These are phyloP conservation scores for Neonothopanus nambi DNA, from an alignment of 1,284 basidiomycete genomes.

Conservation along the genomic window DNA sequence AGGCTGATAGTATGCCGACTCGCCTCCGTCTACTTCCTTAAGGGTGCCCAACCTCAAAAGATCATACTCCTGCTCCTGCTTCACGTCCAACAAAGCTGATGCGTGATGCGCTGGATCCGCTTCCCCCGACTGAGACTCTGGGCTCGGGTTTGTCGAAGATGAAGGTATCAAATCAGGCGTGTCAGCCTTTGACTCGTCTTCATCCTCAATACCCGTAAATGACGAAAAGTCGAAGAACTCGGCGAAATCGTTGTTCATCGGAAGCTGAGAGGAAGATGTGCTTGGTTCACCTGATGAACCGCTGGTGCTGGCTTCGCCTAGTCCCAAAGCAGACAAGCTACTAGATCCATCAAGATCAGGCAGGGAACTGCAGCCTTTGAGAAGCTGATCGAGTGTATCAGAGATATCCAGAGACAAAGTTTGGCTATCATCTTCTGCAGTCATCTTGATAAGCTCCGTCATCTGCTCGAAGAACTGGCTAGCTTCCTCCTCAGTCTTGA, in stretches of 20 bases:
- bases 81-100: conserved; percentile 35
- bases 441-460: conserved; percentile 58
- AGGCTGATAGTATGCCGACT: conserved; percentile 66
- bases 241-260: conserved; percentile 46
- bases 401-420: conserved; percentile 53
- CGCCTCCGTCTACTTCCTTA: conserved; percentile 75
- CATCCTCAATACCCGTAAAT: conserved; percentile 56
- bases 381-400: conserved; percentile 58
- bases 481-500: conserved; percentile 68
- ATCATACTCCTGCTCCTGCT: conserved; percentile 55
- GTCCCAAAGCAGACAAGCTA: conserved; percentile 34
- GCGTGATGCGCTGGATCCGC: conserved; percentile 44
- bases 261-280: conserved; percentile 32
- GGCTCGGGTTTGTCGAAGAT: conserved; percentile 74
- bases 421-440: conserved; percentile 43
- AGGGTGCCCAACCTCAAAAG: conserved; percentile 57
- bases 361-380: conserved; percentile 50
- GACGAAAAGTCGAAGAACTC: conserved; percentile 71
- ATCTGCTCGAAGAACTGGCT: conserved; percentile 61
- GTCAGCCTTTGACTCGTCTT: conserved; percentile 58
- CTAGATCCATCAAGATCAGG: conserved; percentile 40
- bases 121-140: conserved; percentile 61
- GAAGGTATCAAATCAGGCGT: conserved; percentile 71
- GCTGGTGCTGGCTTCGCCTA: conserved; percentile 31
- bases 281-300: conserved; percentile 21